phyloP scores from a whole-genome alignment of 371 early-diverging fungal genomes.

The Rhizopus delemar region DNA sequence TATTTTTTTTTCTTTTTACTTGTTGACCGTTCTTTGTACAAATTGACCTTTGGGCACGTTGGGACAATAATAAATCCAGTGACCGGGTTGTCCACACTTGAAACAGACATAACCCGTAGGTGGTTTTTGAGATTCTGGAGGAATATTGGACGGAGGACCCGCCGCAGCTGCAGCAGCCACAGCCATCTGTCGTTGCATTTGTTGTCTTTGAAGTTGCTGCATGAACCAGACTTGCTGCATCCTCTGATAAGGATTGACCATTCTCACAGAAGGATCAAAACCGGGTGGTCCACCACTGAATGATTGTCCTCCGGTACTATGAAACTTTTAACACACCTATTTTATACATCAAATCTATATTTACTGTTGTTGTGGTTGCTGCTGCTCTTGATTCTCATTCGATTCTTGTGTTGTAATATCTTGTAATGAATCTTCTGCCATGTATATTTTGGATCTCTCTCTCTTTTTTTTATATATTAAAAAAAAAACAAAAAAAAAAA shows the following conservation, averaged over 20 bases:
- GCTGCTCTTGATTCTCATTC: no score
- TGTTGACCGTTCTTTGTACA: conserved; percentile 39
- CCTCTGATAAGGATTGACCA: conserved; percentile 42
- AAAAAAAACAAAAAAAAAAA: no score
- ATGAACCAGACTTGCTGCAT: conserved; percentile 42
- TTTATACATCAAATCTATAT: background rate
- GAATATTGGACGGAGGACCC: conserved; percentile 30
- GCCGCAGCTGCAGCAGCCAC: conserved; percentile 16
- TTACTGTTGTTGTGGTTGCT: no score
- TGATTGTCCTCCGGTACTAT: background rate
- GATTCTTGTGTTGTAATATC: no score
- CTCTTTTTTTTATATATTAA: no score
- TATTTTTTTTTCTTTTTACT: conserved; percentile 20
- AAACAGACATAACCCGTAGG: conserved; percentile 53
- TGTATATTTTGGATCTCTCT: no score
- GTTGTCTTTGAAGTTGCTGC: conserved; percentile 44
- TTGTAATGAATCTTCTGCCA: no score
- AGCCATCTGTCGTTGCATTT: conserved; percentile 34
- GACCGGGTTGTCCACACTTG: conserved; percentile 55
- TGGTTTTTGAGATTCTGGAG: conserved; percentile 50
- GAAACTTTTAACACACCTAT: background rate
- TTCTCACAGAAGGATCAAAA: conserved; percentile 41
- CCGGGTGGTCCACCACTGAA: conserved; percentile 2
- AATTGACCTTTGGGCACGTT: conserved; percentile 53
- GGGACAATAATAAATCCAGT: conserved; percentile 60